Evolutionary conservation across 139 green algal species (phyloP).

Genomic region (Nannochloris sp.): DNA sequence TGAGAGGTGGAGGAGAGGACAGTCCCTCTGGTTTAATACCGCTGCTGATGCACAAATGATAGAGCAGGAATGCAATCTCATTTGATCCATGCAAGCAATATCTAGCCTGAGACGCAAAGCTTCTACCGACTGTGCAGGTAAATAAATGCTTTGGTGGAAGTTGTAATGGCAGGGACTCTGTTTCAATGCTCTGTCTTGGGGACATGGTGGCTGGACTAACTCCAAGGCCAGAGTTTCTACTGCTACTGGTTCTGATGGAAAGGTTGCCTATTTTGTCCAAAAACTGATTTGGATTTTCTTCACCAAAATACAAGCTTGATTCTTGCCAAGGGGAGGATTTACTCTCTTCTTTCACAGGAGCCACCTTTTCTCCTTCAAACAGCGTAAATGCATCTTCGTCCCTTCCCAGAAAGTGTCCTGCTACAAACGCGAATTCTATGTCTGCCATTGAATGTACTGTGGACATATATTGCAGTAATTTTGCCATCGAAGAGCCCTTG

Average conservation of each 20-base stretch:
- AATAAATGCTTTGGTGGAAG: constrained; percentile 70
- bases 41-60: constrained; percentile 26
- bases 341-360: not conserved
- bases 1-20: not conserved
- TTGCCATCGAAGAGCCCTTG: constrained; percentile 88
- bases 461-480: constrained; percentile 52
- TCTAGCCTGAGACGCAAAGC: constrained; percentile 16
- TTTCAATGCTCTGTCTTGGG: constrained; percentile 2
- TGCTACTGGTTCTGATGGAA: constrained; percentile 2
- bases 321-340: not conserved
- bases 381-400: constrained; percentile 93
- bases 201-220: constrained; percentile 10
- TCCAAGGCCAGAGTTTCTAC: constrained; percentile 7
- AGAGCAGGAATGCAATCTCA: constrained; percentile 44
- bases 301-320: not conserved
- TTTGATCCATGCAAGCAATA: constrained; percentile 36
- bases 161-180: constrained; percentile 24
- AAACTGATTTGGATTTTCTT: not conserved
- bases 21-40: constrained; percentile 5
- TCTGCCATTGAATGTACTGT: constrained; percentile 1
- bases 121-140: constrained; percentile 76
- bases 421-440: constrained; percentile 59
- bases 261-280: constrained; percentile 4
- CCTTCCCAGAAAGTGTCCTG: constrained; percentile 85
- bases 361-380: constrained; percentile 59